A percentile compares a stretch with the other conserved stretches of the same genome.
These are phyloP conservation scores for Sanguinoderma infundibulare DNA, from an alignment of 1,284 basidiomycete species.

Conservation along the genomic window DNA sequence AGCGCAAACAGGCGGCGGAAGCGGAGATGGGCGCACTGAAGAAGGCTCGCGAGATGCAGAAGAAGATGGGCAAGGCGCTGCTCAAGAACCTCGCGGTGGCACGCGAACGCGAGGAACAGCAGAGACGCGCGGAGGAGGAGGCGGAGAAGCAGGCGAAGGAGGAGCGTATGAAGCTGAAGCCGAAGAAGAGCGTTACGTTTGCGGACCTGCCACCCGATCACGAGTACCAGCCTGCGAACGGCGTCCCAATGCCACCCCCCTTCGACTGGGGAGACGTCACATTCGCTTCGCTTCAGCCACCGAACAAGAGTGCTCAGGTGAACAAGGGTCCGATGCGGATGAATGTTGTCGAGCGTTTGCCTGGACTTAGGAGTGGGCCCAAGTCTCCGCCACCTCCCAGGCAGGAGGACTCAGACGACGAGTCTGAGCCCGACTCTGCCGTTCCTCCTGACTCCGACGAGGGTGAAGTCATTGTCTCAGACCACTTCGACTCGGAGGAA, in stretches of 20 bases:
- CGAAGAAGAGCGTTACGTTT: conserved; percentile 71
- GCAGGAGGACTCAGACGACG: conserved; percentile 52
- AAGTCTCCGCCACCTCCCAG: conserved; percentile 28
- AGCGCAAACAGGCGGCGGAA: conserved; percentile 53
- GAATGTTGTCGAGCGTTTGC: conserved; percentile 67
- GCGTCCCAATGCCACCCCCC: conserved; percentile 19
- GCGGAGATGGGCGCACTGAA: conserved; percentile 57
- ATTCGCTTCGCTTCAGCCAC: conserved; percentile 48
- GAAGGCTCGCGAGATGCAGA: conserved; percentile 65
- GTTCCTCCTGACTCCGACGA: conserved; percentile 52
- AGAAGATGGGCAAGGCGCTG: conserved; percentile 76
- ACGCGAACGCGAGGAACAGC: conserved; percentile 44
- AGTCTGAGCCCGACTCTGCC: conserved; percentile 42
- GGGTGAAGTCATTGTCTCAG: conserved; percentile 39
- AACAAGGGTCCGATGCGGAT: conserved; percentile 63
- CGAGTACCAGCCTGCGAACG: conserved; percentile 24
- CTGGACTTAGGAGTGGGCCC: conserved; percentile 34
- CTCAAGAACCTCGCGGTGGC: conserved; percentile 50
- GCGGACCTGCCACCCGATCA: conserved; percentile 45
- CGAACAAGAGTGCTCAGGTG: conserved; percentile 41
- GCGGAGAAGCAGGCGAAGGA: conserved; percentile 31
- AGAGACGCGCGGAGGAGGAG: conserved; percentile 35
- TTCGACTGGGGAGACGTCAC: conserved; percentile 60
- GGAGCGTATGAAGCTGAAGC: conserved; percentile 31
- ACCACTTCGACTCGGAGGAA: conserved; percentile 27